Base-by-base conservation (phyloP, 768 basidiomycete species). In the Naganishia vaughanmartiniae region DNA sequence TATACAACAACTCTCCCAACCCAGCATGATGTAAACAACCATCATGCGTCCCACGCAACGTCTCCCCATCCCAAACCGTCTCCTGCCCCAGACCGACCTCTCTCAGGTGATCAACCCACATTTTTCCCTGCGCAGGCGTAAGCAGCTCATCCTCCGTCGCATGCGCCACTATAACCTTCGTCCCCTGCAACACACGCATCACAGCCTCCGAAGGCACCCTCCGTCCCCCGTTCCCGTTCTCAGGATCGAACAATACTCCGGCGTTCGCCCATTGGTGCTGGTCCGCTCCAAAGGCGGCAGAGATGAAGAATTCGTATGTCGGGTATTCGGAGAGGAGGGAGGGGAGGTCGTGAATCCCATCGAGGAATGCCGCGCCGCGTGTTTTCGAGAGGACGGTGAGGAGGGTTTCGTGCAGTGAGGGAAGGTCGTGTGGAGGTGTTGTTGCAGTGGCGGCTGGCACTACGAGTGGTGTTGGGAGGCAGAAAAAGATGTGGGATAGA, bases 301-400 rank as follows among this genome's bases (percentile, higher is more conserved):
- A 55, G 4, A 75, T 73, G 58, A 76, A 77, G 42, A 58, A 72
- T 19, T 17, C 34, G 53, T 77, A 77, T 19, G 56, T 34, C 5
- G 76, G 76, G 67, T 77, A 77, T 53, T 77, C 76, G 39, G 30
- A 56, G 42, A 77, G 46, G 53, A 77, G 67, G 31, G 69, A 54
- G 12, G 54, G 54, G 21, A 77, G 68, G 65, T 76, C 75, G 57
- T 74, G 75, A 53, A 77, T 77, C 30, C 75, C 76, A 51, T 76
- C 76, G 42, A 76, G 60, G 70, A 71, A 72, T 19, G 72, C 60
- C n/a, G 72, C 53, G 33, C 57, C 67, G 15, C 9, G 10, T 39
- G 74, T 54, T 36, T 65, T 54, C 2, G 12, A 0, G 33, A 70
- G 26, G 3, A 70, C 34, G 12, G 14, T n/a, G 15, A 30, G 26